Percentiles rank a stretch among this genome's conserved stretches.
These are phyloP conservation scores for Yamadazyma kanchanaburiensis DNA, from an alignment of 1,139 yeast species.

Conservation along the genomic window DNA sequence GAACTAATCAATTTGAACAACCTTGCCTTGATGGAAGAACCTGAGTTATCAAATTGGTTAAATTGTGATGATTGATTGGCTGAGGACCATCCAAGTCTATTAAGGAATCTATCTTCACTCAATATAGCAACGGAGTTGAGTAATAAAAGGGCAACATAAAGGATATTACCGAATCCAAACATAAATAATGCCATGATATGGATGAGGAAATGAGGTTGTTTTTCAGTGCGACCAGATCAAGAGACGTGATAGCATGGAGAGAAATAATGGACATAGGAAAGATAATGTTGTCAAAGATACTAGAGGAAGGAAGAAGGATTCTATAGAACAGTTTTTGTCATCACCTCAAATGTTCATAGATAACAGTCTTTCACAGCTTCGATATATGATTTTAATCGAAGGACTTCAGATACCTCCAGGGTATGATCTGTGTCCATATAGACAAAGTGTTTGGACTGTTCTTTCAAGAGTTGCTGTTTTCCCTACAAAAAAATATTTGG, in stretches of 20 bases:
- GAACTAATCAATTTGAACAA: slow-evolving; percentile 44
- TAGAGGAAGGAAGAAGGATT: slow-evolving; percentile 55
- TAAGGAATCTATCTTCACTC: slow-evolving; percentile 46
- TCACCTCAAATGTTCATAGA: slow-evolving; percentile 61
- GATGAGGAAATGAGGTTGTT: neutral
- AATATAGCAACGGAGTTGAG: slow-evolving; percentile 46
- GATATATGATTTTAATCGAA: slow-evolving; percentile 76
- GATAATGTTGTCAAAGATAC: too few relatives aligned
- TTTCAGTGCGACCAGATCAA: too few relatives aligned
- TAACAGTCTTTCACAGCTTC: slow-evolving; percentile 71
- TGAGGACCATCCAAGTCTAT: slow-evolving; percentile 44
- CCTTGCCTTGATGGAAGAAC: slow-evolving; percentile 31
- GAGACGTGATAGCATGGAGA: too few relatives aligned
- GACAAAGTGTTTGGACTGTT: slow-evolving; percentile 82
- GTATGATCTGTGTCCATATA: slow-evolving; percentile 57
- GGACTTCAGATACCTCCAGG: slow-evolving; percentile 59
- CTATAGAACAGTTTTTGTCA: slow-evolving; percentile 61
- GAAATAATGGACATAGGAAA: too few relatives aligned
- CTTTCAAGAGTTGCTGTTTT: slow-evolving; percentile 63
- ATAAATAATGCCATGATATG: slow-evolving; percentile 16
- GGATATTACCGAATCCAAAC: slow-evolving; percentile 46
- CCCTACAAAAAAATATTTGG: slow-evolving; percentile 50
- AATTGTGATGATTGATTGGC: slow-evolving; percentile 24
- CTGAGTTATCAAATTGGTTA: slow-evolving; percentile 21
- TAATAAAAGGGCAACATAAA: slow-evolving; percentile 38